A percentile compares a stretch with the other conserved stretches of the same genome.
Evolutionary conservation across 2,329 filamentous ascomycete species (phyloP).

Genomic region (Claviceps arundinis): DNA sequence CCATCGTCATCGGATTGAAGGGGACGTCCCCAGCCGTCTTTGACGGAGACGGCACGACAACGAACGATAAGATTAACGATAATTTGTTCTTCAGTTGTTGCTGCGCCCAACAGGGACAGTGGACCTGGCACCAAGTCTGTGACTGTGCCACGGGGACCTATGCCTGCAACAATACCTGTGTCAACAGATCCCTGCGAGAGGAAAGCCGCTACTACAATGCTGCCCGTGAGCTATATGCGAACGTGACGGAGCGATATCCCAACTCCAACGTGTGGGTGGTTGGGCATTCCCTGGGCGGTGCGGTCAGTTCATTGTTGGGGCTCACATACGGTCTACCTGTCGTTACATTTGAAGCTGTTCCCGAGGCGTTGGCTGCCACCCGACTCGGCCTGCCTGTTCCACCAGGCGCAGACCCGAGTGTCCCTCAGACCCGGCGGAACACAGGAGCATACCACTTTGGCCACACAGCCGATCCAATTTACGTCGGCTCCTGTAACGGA

Average conservation of each 20-base stretch:
- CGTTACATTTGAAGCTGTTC: slow-evolving; percentile 88
- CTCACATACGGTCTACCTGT: slow-evolving; percentile 81
- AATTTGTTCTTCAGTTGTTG: slow-evolving; percentile 98
- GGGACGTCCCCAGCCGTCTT: slow-evolving; percentile 84
- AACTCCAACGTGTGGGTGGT: slow-evolving; percentile 75
- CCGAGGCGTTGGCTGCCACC: slow-evolving; percentile 74
- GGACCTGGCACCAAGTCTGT: slow-evolving; percentile 83
- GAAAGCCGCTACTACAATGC: slow-evolving; percentile 90
- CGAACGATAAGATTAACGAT: slow-evolving; percentile 95
- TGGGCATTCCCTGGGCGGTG: slow-evolving; percentile 84
- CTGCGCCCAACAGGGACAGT: slow-evolving; percentile 84
- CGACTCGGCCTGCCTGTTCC: slow-evolving; percentile 77
- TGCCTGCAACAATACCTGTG: slow-evolving; percentile 84
- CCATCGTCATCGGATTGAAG: slow-evolving; percentile 84
- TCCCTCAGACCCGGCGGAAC: slow-evolving; percentile 55
- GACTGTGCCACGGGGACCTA: slow-evolving; percentile 82
- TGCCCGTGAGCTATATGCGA: slow-evolving; percentile 78
- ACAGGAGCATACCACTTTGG: slow-evolving; percentile 85
- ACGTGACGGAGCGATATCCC: slow-evolving; percentile 82
- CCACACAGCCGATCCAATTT: slow-evolving; percentile 90
- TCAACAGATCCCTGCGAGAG: slow-evolving; percentile 57
- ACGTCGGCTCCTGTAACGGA: slow-evolving; percentile 84
- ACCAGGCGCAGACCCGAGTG: slow-evolving; percentile 58
- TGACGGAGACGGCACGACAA: slow-evolving; percentile 92
- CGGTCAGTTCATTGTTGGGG: slow-evolving; percentile 76